A percentile compares a stretch with the other conserved stretches of the same genome.
phyloP scores from a whole-genome alignment of 192 early-diverging fungal species.

The Mortierella claussenii region DNA sequence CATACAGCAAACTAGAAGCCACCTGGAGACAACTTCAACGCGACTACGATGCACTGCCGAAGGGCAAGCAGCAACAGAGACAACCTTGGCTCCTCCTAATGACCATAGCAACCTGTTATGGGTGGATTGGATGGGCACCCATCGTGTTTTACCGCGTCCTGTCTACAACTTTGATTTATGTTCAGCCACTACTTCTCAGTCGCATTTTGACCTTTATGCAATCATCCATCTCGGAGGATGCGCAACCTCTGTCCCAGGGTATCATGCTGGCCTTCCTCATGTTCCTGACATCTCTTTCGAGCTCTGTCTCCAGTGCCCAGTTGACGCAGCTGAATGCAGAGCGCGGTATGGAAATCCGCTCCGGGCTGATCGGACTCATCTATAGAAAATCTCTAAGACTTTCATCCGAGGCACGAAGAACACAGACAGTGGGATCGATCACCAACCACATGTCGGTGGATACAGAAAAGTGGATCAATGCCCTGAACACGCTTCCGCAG shows the following conservation, averaged over 20 bases:
- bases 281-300: slow-evolving; percentile 26
- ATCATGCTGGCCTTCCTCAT: slow-evolving; percentile 21
- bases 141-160: slow-evolving; percentile 17
- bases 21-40: slow-evolving; percentile 10
- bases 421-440: slow-evolving; percentile 29
- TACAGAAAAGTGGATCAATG: slow-evolving; percentile 64
- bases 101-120: slow-evolving; percentile 13
- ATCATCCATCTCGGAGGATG: not conserved
- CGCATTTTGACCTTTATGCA: slow-evolving; percentile 34
- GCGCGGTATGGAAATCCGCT: slow-evolving; percentile 41
- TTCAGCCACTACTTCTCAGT: slow-evolving; percentile 28
- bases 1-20: slow-evolving; percentile 5
- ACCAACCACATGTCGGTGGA: slow-evolving; percentile 76
- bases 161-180: slow-evolving; percentile 24
- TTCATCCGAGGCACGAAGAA: slow-evolving; percentile 59
- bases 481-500: slow-evolving; percentile 17
- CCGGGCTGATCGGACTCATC: slow-evolving; percentile 58
- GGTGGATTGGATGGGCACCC: slow-evolving; percentile 27
- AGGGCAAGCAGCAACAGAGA: not conserved
- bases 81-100: slow-evolving; percentile 23
- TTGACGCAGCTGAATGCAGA: slow-evolving; percentile 29
- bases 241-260: slow-evolving; percentile 10
- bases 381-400: slow-evolving; percentile 84
- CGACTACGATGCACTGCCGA: not conserved
- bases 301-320: slow-evolving; percentile 20